phyloP scores from a whole-genome alignment of 495 filamentous ascomycete genomes.

The Neurospora pannonica region DNA sequence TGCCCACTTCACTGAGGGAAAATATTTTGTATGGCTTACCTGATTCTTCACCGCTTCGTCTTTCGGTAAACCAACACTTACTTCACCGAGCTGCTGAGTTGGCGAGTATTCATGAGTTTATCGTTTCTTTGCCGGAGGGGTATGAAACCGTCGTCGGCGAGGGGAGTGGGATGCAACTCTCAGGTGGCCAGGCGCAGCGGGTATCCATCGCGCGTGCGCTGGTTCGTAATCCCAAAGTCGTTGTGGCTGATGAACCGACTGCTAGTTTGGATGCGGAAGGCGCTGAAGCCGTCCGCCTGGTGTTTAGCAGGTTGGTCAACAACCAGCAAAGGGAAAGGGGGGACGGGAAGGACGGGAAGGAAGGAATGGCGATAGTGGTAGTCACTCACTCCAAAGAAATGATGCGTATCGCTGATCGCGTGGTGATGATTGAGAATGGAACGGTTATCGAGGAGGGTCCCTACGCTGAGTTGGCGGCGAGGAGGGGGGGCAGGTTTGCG shows the following conservation, averaged over 20 bases:
- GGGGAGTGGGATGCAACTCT: conserved; percentile 56
- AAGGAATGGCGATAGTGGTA: conserved; percentile 45
- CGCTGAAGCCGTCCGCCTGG: too few relatives aligned
- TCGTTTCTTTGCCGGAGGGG: conserved; percentile 58
- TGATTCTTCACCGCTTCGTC: conserved; percentile 27
- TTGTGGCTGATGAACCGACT: conserved; percentile 87
- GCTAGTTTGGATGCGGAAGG: conserved; percentile 66
- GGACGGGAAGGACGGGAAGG: not conserved
- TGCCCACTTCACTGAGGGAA: conserved; percentile 57
- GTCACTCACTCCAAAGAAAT: conserved; percentile 75
- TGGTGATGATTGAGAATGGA: conserved; percentile 64
- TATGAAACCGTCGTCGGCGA: conserved; percentile 73
- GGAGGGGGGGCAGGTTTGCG: conserved; percentile 23
- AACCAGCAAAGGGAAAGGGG: not conserved
- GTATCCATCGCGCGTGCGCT: conserved; percentile 77
- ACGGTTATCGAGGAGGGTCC: conserved; percentile 54
- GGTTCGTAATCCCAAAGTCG: conserved; percentile 53
- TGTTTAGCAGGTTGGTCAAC: not conserved
- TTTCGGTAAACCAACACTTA: too few relatives aligned
- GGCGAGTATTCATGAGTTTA: conserved; percentile 74
- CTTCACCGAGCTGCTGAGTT: conserved; percentile 52
- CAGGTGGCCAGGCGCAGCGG: conserved; percentile 78
- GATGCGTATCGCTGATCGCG: conserved; percentile 66
- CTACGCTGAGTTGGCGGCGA: conserved; percentile 43
- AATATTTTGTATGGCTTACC: conserved; percentile 78